These are phyloP conservation scores for Hymenotorrendiella dingleyae DNA, from an alignment of 2,329 filamentous ascomycete genomes.

Conservation along the genomic window DNA sequence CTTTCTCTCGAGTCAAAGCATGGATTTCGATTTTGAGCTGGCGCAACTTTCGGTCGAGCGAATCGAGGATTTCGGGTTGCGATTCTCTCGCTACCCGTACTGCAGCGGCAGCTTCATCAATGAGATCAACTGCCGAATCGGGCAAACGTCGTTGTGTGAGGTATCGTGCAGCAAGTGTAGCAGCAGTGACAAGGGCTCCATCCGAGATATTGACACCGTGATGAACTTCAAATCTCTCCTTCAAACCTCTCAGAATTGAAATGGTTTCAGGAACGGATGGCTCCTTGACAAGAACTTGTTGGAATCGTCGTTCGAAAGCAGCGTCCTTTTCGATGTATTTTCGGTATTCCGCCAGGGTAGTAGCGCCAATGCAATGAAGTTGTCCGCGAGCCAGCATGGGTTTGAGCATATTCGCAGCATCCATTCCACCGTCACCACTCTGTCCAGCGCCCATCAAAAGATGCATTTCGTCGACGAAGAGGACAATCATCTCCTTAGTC, in stretches of 20 bases:
- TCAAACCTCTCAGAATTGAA: slow-evolving; percentile 95
- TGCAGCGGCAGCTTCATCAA: slow-evolving; percentile 95
- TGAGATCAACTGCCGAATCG: slow-evolving; percentile 92
- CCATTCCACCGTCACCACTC: slow-evolving; percentile 95
- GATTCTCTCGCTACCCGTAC: slow-evolving; percentile 94
- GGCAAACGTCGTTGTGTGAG: slow-evolving; percentile 85
- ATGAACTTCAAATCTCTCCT: slow-evolving; percentile 97
- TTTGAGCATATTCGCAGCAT: slow-evolving; percentile 94
- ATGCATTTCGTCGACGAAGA: slow-evolving; percentile 99
- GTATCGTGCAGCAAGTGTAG: slow-evolving; percentile 89
- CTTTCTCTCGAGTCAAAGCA: slow-evolving; percentile 86
- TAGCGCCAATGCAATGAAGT: slow-evolving; percentile 95
- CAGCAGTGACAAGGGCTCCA: slow-evolving; percentile 82
- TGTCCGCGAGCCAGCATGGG: slow-evolving; percentile 97
- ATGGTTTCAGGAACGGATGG: slow-evolving; percentile 83
- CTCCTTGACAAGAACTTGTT: slow-evolving; percentile 96
- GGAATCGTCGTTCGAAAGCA: slow-evolving; percentile 96
- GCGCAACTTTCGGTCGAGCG: slow-evolving; percentile 79
- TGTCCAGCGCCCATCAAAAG: slow-evolving; percentile 95
- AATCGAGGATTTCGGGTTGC: slow-evolving; percentile 92
- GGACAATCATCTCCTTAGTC: slow-evolving; percentile 91
- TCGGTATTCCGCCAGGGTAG: slow-evolving; percentile 88
- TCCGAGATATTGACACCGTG: slow-evolving; percentile 97
- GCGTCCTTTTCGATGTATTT: slow-evolving; percentile 99
- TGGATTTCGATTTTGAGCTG: slow-evolving; percentile 98